phyloP scores from a whole-genome alignment of 1,284 basidiomycete genomes.

The Butyriboletus pseudospeciosus region DNA sequence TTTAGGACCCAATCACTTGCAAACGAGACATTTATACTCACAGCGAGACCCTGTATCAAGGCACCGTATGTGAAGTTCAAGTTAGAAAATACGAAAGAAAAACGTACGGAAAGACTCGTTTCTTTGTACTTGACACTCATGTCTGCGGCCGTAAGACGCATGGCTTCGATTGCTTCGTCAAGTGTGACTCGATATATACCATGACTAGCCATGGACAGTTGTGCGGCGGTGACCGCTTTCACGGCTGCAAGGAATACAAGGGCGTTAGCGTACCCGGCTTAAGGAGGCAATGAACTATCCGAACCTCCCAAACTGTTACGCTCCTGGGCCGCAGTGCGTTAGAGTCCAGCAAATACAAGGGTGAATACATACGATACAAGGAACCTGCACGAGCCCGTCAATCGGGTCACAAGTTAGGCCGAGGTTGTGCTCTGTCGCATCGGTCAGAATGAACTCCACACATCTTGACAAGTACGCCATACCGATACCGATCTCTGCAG shows the following conservation, averaged over 20 bases:
- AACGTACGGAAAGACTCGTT: constrained; percentile 78
- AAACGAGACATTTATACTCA: constrained; percentile 32
- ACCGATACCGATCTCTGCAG: constrained; percentile 94
- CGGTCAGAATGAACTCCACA: constrained; percentile 11
- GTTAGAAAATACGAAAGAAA: constrained; percentile 1
- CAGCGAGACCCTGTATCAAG: constrained; percentile 55
- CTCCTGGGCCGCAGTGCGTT: constrained; percentile 46
- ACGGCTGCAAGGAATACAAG: constrained; percentile 50
- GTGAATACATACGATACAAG: constrained; percentile 72
- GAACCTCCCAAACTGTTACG: constrained; percentile 81
- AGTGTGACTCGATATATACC: constrained; percentile 84
- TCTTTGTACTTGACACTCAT: constrained; percentile 92
- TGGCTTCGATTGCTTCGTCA: constrained; percentile 95
- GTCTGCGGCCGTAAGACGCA: constrained; percentile 84
- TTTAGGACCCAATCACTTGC: not conserved
- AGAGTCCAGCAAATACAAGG: constrained; percentile 4
- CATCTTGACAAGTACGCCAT: constrained; percentile 22
- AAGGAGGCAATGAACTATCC: constrained; percentile 10
- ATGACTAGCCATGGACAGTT: constrained; percentile 87
- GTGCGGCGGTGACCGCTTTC: constrained; percentile 88
- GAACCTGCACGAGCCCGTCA: constrained; percentile 89
- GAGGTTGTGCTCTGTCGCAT: constrained; percentile 68
- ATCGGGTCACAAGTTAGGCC: constrained; percentile 92
- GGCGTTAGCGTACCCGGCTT: constrained; percentile 2
- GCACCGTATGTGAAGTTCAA: constrained; percentile 4